These are phyloP conservation scores for Triticum monococcum DNA, from an alignment of 176 grass and related monocot species.

Conservation along the genomic window DNA sequence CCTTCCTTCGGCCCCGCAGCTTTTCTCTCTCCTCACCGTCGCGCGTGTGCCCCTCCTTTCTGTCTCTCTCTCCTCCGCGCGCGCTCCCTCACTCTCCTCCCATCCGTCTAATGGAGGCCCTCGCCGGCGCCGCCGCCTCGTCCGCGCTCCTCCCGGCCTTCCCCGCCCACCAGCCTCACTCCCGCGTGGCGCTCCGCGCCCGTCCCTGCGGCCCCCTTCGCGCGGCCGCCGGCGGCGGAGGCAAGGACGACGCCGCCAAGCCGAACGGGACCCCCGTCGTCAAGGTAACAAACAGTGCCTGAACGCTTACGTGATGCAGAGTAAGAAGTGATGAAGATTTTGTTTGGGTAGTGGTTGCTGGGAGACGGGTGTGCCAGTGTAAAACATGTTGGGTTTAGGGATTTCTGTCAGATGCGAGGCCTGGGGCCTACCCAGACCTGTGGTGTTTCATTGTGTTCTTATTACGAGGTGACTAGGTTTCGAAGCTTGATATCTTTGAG, in stretches of 20 bases:
- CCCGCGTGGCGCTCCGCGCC: constrained; percentile 13
- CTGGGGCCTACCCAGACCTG: neutral
- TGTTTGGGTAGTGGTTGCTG: neutral
- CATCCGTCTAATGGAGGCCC: constrained; percentile 36
- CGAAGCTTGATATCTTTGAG: neutral
- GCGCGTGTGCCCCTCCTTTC: neutral
- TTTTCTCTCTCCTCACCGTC: neutral
- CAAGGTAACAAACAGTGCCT: constrained; percentile 21
- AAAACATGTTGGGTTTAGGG: neutral
- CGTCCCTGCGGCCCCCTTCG: constrained; percentile 29
- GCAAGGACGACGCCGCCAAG: constrained; percentile 36
- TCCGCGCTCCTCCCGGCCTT: constrained; percentile 24
- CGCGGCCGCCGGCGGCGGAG: constrained; percentile 16
- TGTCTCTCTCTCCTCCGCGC: neutral
- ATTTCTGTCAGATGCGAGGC: neutral
- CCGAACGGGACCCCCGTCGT: constrained; percentile 38
- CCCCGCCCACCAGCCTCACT: neutral
- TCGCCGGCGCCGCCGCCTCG: constrained; percentile 12
- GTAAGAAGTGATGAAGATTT: neutral
- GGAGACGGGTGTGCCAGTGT: neutral
- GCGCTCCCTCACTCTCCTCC: neutral
- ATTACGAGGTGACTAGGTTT: neutral
- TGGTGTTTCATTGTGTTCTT: neutral
- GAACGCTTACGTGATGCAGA: neutral
- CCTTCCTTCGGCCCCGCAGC: constrained; percentile 27